phyloP scores from a whole-genome alignment of 495 filamentous ascomycete genomes.

The Astrocystis sublimbata region DNA sequence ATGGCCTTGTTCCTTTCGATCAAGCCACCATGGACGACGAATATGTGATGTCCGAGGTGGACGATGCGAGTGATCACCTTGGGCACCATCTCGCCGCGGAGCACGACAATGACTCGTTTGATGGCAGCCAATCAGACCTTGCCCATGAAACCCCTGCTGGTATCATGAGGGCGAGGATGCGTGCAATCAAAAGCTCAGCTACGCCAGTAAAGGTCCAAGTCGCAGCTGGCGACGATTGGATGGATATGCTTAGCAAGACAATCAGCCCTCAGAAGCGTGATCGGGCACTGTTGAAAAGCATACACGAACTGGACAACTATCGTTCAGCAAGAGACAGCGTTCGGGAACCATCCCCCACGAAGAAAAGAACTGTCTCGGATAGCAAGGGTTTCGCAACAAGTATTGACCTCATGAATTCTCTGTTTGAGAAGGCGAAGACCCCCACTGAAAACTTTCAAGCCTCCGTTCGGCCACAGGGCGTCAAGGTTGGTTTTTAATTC shows the following conservation, averaged over 20 bases:
- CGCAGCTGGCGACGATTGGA: constrained; percentile 71
- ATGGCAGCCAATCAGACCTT: constrained; percentile 38
- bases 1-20: constrained; percentile 64
- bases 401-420: constrained; percentile 89
- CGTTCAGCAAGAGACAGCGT: constrained; percentile 27
- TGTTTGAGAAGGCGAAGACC: constrained; percentile 67
- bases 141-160: constrained; percentile 50
- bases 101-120: constrained; percentile 49
- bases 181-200: constrained; percentile 55
- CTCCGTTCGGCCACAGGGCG: constrained; percentile 42
- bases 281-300: constrained; percentile 56
- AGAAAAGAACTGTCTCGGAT: constrained; percentile 42
- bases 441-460: constrained; percentile 43
- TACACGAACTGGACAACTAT: constrained; percentile 43
- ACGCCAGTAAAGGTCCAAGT: constrained; percentile 63
- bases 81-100: constrained; percentile 66
- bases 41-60: constrained; percentile 70
- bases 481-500: constrained; percentile 53
- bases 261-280: constrained; percentile 88
- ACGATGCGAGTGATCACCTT: constrained; percentile 76
- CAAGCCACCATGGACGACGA: constrained; percentile 66
- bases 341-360: constrained; percentile 33
- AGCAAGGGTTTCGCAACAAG: constrained; percentile 68
- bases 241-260: constrained; percentile 85
- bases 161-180: constrained; percentile 56